Evolutionary conservation across 495 filamentous ascomycete genomes (phyloP), one percentile per base, ranked within the genome.

Genomic region (Talaromyces stipitatus): DNA sequence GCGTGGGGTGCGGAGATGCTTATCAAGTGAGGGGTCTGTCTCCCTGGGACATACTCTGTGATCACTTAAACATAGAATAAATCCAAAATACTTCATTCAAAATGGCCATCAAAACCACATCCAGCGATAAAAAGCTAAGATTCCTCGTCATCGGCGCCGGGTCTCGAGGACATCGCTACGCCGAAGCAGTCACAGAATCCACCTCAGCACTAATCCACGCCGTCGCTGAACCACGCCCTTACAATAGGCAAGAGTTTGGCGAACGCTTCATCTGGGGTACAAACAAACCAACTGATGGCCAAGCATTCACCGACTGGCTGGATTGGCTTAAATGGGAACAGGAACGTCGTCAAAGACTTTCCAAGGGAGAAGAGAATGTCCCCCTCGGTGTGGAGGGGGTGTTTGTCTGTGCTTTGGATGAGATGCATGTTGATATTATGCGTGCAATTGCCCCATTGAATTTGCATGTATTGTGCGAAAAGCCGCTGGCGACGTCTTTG

Each of bases 401-500:
- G 26, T 90, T 96, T 61, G 81, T 98, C 38, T 96, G 92, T 66
- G 90, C 91, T 1, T 77, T 90, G 22, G 94, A 98, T 68, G 87
- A 95, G 66, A 85, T 86, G 61, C 94, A 98, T 68, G 81, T 80
- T 5, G 88, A 89, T 54, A 84, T 92, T n/a, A 78, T 94, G 22
- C 70, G 81, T 12, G 85, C 79, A 0, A 74, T 95, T 28, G 84
- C 85, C 2, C 78, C 80, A 2, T 74, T 95, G 0, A 74, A 80
- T 4, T 69, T 94, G 24, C 91, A 96, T 67, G 84, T 97, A 54
- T 86, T 97, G 73, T 92, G 91, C 74, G 95, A 98, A 75, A 98
- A 98, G 69, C 94, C 94, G 0, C 75, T 98, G 16, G 89, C 90
- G 2, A 88, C 88, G 2, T 88, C 79, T 0, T 74, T 97, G 12